Conservation (phyloP, 208 protist species). For the Herpetomonas muscarum region DNA sequence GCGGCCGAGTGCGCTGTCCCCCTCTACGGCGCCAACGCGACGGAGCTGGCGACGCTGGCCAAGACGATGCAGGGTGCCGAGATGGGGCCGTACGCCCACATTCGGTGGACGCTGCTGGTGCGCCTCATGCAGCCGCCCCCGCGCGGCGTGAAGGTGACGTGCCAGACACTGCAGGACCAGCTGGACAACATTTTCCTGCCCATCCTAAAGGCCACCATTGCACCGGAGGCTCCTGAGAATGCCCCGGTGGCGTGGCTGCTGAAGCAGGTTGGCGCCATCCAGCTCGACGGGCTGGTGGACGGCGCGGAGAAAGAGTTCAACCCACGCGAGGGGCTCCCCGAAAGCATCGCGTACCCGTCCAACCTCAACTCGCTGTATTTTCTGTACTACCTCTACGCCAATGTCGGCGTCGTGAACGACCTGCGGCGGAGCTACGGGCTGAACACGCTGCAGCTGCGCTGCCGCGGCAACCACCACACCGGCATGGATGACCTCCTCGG, state of each 20-base stretch:
- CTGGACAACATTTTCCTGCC: conserved; percentile 97
- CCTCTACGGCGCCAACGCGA: conserved; percentile 63
- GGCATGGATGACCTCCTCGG: conserved; percentile 89
- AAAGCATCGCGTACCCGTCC: conserved; percentile 53
- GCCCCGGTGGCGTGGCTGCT: conserved; percentile 85
- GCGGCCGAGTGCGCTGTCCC: conserved; percentile 83
- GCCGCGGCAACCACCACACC: conserved; percentile 85
- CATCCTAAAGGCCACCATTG: conserved; percentile 95
- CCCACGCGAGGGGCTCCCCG: conserved; percentile 30
- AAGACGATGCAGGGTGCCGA: conserved; percentile 43
- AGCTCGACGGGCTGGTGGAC: conserved; percentile 77
- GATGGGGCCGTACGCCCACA: conserved; percentile 70
- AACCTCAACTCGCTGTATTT: conserved; percentile 97
- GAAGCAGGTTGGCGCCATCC: conserved; percentile 77
- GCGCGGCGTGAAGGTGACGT: conserved; percentile 26
- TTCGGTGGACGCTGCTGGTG: conserved; percentile 94
- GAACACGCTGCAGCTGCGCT: conserved; percentile 89
- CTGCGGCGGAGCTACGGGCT: conserved; percentile 72
- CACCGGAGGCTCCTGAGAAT: conserved; percentile 76
- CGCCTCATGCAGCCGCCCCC: conserved; percentile 70
- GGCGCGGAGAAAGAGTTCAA: conserved; percentile 59
- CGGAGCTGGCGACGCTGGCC: conserved; percentile 61
- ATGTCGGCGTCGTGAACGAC: conserved; percentile 95
- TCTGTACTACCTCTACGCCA: conserved; percentile 97
- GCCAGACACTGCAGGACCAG: conserved; percentile 91